These are phyloP conservation scores for Skeletonema potamos DNA, from an alignment of 108 stramenopile species.

Conservation along the genomic window DNA sequence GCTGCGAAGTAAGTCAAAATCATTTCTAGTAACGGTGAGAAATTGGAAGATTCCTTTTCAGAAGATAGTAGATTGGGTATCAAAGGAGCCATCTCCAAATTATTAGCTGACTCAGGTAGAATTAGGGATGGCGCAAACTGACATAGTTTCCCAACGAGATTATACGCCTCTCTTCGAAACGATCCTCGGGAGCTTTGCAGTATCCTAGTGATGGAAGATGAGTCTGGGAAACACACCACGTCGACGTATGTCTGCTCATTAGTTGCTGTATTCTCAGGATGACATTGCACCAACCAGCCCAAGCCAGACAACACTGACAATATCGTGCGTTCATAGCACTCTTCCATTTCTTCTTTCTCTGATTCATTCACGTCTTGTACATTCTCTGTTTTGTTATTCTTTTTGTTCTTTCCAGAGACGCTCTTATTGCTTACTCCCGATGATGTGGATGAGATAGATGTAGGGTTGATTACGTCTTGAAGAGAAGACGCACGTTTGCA, in stretches of 20 bases:
- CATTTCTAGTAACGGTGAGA: conserved; percentile 61
- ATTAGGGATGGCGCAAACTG: conserved; percentile 45
- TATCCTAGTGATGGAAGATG: conserved; percentile 44
- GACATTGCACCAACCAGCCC: conserved; percentile 25
- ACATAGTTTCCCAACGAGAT: conserved; percentile 49
- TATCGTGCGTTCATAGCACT: conserved; percentile 72
- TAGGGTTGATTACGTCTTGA: conserved; percentile 27
- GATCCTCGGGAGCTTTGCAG: conserved; percentile 46
- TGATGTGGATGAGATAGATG: conserved; percentile 2
- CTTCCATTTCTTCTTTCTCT: conserved; percentile 70
- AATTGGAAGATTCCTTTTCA: conserved; percentile 70
- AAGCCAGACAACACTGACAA: conserved; percentile 32
- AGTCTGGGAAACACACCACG: conserved; percentile 1
- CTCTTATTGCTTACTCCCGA: conserved; percentile 2
- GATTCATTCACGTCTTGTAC: conserved; percentile 21
- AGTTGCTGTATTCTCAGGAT: background rate
- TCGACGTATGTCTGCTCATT: conserved; percentile 1
- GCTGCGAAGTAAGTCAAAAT: conserved; percentile 52
- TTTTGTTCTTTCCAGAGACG: background rate
- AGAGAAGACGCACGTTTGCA: conserved; percentile 36
- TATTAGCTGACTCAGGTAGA: background rate
- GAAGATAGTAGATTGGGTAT: conserved; percentile 55
- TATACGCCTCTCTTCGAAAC: conserved; percentile 64
- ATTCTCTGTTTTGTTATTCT: conserved; percentile 9
- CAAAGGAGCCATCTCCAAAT: conserved; percentile 37